Percentiles rank a stretch among this genome's conserved stretches.
These are phyloP conservation scores for Rhizopus sp. DNA, from an alignment of 371 early-diverging fungal genomes.

Conservation along the genomic window DNA sequence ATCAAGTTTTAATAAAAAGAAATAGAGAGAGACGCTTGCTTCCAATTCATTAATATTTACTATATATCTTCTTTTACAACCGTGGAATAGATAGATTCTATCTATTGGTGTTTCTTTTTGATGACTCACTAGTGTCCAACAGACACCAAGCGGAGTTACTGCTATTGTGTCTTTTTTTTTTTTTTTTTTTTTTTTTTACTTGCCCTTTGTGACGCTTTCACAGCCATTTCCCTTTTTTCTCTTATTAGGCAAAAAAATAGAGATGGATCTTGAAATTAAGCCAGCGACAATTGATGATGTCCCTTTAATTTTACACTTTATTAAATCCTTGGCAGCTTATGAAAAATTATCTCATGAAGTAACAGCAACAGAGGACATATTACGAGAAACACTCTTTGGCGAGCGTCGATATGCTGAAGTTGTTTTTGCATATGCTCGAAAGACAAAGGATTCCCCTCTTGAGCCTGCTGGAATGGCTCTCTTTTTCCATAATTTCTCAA, in stretches of 20 bases:
- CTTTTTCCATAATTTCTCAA: conserved; percentile 83
- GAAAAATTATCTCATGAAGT: conserved; percentile 76
- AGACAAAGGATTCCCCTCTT: conserved; percentile 24
- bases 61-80: too few relatives aligned
- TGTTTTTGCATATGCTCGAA: conserved; percentile 57
- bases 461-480: conserved; percentile 77
- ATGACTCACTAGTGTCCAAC: too few relatives aligned
- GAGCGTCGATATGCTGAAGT: conserved; percentile 68
- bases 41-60: too few relatives aligned
- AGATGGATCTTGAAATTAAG: conserved; percentile 41
- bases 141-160: too few relatives aligned
- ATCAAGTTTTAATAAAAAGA: not conserved
- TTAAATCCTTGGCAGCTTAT: conserved; percentile 74
- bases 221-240: not conserved
- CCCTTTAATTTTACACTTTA: conserved; percentile 68
- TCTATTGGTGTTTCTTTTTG: too few relatives aligned
- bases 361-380: conserved; percentile 69
- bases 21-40: not conserved
- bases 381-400: conserved; percentile 66
- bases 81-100: too few relatives aligned
- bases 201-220: not conserved
- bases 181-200: too few relatives aligned
- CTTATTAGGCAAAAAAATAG: not conserved
- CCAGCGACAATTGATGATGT: conserved; percentile 66
- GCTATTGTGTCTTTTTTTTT: too few relatives aligned